Conservation (phyloP, 768 basidiomycete species). For the Mycena leptocephala region DNA sequence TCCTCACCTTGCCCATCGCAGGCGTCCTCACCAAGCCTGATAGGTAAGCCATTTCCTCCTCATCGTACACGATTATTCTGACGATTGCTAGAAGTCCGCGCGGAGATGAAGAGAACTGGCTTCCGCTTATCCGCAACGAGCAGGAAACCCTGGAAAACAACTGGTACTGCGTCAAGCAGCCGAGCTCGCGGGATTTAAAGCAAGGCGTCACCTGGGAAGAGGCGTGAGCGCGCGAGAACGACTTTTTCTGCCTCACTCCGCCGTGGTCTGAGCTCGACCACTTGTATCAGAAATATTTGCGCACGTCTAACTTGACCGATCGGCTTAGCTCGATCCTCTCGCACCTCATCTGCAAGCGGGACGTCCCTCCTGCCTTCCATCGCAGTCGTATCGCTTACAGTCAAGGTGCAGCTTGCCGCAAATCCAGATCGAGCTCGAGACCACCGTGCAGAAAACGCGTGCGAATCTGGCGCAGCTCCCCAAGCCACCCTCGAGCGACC, state of each 20-base stretch:
- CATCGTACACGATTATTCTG: too few relatives aligned
- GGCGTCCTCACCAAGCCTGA: constrained; percentile 88
- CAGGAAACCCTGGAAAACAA: constrained; percentile 66
- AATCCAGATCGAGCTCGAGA: constrained; percentile 72
- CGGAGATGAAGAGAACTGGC: constrained; percentile 72
- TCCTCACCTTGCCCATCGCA: constrained; percentile 40
- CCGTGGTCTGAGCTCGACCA: constrained; percentile 73
- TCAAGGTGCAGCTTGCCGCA: constrained; percentile 67
- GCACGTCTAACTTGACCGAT: constrained; percentile 72
- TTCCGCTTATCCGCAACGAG: constrained; percentile 71
- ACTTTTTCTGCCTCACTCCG: constrained; percentile 67
- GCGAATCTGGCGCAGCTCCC: constrained; percentile 45
- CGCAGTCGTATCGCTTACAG: background rate
- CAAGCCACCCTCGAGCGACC: constrained; percentile 73
- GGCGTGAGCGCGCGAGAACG: constrained; percentile 71
- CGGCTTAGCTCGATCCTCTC: constrained; percentile 75
- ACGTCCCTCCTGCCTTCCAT: constrained; percentile 24
- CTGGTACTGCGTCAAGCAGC: constrained; percentile 76
- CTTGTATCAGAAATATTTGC: constrained; percentile 67
- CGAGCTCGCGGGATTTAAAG: constrained; percentile 65
- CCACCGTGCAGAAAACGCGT: constrained; percentile 58
- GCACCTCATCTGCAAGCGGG: constrained; percentile 76
- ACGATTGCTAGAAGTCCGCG: constrained; percentile 54
- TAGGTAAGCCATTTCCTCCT: constrained; percentile 51
- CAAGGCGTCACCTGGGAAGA: constrained; percentile 71